These are phyloP conservation scores for Adansonia madagascariensis DNA, from an alignment of 441 rosid genomes.

Conservation along the genomic window DNA sequence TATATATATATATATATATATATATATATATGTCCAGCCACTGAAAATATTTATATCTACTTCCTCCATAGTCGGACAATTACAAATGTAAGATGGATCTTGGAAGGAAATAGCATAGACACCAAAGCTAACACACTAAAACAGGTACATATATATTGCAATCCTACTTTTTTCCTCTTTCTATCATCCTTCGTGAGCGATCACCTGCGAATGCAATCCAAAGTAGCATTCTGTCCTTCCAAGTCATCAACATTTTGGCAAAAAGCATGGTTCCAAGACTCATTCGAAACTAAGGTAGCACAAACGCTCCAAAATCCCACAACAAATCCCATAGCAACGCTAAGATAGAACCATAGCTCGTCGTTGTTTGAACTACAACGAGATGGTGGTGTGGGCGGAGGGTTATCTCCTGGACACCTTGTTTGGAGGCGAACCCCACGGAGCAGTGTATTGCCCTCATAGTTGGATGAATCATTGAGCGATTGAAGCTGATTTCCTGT, in stretches of 20 bases:
- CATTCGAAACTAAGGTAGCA: conserved; percentile 17
- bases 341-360: conserved; percentile 17
- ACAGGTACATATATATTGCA: background rate
- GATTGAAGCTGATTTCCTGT: conserved; percentile 29
- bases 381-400: background rate
- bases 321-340: conserved; percentile 26
- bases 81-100: no score
- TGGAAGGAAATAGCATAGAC: no score
- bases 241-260: conserved; percentile 23
- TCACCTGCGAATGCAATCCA: background rate
- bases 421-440: no score
- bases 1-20: no score
- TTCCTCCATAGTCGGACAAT: no score
- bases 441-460: no score
- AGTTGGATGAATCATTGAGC: conserved; percentile 42
- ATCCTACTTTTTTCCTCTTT: background rate
- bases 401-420: no score
- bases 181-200: background rate
- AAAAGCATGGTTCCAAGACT: conserved; percentile 33
- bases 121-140: background rate
- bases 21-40: no score
- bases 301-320: conserved; percentile 37
- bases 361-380: background rate
- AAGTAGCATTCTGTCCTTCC: conserved; percentile 10
- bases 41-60: no score